Conservation (phyloP, 495 filamentous ascomycete genomes). For the Astrothelium macrocarpum region DNA sequence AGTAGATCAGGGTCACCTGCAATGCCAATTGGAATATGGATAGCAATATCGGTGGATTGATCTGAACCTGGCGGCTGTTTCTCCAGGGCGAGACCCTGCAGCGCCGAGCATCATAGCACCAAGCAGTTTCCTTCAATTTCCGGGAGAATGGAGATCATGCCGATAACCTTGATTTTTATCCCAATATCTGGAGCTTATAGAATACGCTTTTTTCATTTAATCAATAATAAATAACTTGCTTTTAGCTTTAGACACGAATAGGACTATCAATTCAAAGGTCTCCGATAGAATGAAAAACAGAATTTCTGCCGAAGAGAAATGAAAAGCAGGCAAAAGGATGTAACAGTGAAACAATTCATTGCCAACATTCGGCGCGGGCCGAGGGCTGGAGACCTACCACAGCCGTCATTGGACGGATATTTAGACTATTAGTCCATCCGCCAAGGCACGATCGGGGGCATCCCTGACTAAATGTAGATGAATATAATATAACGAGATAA, state of each 20-base stretch:
- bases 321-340: background rate
- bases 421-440: background rate
- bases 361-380: slow-evolving; percentile 3
- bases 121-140: background rate
- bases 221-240: too few species aligned
- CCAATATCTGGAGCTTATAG: background rate
- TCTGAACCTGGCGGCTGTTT: background rate
- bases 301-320: background rate
- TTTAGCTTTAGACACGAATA: too few species aligned
- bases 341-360: background rate
- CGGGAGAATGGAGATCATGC: background rate
- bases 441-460: background rate
- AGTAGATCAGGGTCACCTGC: background rate
- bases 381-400: background rate
- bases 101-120: background rate
- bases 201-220: too few species aligned
- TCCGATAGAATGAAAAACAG: background rate
- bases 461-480: background rate
- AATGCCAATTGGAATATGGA: background rate
- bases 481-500: background rate
- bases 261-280: background rate
- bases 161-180: background rate
- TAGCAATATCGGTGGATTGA: background rate
- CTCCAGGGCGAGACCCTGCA: background rate
- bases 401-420: background rate